Conservation (phyloP, 345 rosid genomes). For the Populus nigra region DNA sequence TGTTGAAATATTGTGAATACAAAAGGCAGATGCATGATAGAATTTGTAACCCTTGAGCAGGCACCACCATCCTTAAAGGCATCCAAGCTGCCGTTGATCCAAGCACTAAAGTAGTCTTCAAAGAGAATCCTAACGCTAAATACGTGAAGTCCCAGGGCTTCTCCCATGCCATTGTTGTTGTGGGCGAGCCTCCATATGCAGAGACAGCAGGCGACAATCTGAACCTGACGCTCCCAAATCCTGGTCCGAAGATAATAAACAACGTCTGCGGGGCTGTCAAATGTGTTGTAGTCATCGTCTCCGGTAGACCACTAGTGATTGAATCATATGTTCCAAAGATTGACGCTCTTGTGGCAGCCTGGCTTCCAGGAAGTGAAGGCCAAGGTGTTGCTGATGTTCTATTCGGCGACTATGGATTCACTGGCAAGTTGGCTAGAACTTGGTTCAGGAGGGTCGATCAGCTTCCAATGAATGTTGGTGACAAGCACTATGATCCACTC, state of each 20-base stretch:
- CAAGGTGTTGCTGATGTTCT: slow-evolving; percentile 16
- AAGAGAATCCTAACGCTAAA: slow-evolving; percentile 3
- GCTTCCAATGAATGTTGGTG: slow-evolving; percentile 10
- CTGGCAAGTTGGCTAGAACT: slow-evolving; percentile 9
- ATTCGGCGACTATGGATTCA: slow-evolving; percentile 10
- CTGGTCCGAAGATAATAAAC: neutral
- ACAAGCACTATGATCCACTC: neutral
- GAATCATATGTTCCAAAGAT: neutral
- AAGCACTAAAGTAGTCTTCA: slow-evolving; percentile 8
- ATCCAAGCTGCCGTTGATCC: slow-evolving; percentile 15
- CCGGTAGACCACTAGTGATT: slow-evolving; percentile 16
- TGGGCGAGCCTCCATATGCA: slow-evolving; percentile 24
- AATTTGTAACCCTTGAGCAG: neutral
- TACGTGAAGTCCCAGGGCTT: slow-evolving; percentile 2
- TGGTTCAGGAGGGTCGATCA: slow-evolving; percentile 10
- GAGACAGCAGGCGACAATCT: slow-evolving; percentile 11
- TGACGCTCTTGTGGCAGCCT: slow-evolving; percentile 15
- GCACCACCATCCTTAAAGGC: slow-evolving; percentile 19
- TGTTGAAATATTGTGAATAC: neutral
- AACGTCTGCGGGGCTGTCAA: slow-evolving; percentile 13
- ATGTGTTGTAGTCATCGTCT: slow-evolving; percentile 25
- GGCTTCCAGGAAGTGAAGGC: slow-evolving; percentile 16
- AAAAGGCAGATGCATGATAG: neutral
- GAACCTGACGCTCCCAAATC: slow-evolving; percentile 12
- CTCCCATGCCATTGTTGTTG: slow-evolving; percentile 23